Evolutionary conservation across 2,329 filamentous ascomycete genomes (phyloP), one percentile per base, ranked within the genome.

Genomic region (Penicillium sp.): DNA sequence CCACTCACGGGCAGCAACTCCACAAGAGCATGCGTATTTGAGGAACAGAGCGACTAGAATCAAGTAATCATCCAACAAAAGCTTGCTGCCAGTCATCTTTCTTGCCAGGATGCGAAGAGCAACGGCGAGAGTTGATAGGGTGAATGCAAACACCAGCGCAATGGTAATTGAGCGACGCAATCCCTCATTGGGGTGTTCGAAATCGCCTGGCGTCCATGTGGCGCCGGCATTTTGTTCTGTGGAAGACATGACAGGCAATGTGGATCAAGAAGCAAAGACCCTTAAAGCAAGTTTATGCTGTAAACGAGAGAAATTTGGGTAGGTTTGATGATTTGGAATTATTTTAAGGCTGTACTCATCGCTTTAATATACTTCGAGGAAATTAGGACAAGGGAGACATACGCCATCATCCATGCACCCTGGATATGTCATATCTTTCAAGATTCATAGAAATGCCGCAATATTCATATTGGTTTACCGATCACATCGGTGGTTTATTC

Each of bases 31-130:
- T 45, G 64, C 63, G 55, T 68, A 68, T 58, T 68, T 68, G 48
- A 68, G 66, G 19, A 68, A 38, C 50, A 70, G 49, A 45, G 67
- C 67, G 36, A 67, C 49, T 3, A 70, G 23, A 41, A 69, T 69
- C 52, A 70, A 55, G 46, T 64, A 65, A 53, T 70, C 67, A 53
- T 70, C 67, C 53, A 69, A 23, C 35, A 63, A 67, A n/a, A 70
- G 42, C 7, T 42, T 58, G 27, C 57, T 61, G 1, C 65, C 64
- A 7, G 59, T 67, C 41, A 70, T 46, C 34, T 57, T 62, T 27
- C 67, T 48, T 2, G 68, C 62, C 41, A 66, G 13, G 5, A 70
- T 55, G 2, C 68, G 65, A 19, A 70, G 48, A 3, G 32, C 64
- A 29, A 70, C 62, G 5, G 68, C 56, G 4, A 65, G 30, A 2